Evolutionary conservation across 352 stramenopile species (phyloP), one percentile per base, ranked within the genome.

Genomic region (Pythium sp.): DNA sequence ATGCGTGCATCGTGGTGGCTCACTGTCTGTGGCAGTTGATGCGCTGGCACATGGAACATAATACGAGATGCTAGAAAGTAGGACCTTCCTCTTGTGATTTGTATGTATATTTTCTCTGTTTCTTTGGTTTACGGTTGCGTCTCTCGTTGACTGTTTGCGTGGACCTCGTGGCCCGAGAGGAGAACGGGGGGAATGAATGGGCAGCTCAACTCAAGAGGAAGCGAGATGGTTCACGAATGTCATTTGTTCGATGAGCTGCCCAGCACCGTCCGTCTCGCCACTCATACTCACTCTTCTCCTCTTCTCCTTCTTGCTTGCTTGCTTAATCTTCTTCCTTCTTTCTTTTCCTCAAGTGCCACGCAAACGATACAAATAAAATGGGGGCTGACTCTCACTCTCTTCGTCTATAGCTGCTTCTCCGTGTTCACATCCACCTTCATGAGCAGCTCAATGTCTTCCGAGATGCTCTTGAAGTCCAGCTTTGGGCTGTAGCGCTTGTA

Each of bases 401-500:
- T 24, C n/a, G 20, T 66, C 65, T 71, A 65, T 32, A 71, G 58
- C 65, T 80, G 66, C 66, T 78, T 79, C 64, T 82, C 59, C 68
- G 65, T 71, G 76, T 5, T 72, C 41, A 72, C 43, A 54, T 86
- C 74, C 56, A 76, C 69, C 60, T 82, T 79, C 61, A 80, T 79
- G 55, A 92, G 69, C 65, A 87, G 81, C 69, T 84, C 75, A 28
- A 91, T 82, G 72, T 93, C 84, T 49, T 91, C 82, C 61, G 78
- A 77, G 65, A 92, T 70, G 58, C 74, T 76, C 55, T 84, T 83
- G 57, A 84, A 80, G 62, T 92, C 84, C 41, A 87, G 65, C 68
- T 90, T 89, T 60, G 85, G 85, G 67, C 85, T 93, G 81, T 90
- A 93, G 72, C 85, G 85, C 65, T 87, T 88, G 80, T 80, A 91